Percentiles rank a stretch among this genome's conserved stretches.
phyloP scores from a whole-genome alignment of 106 monocot genomes.

The Platanthera zijinensis region DNA sequence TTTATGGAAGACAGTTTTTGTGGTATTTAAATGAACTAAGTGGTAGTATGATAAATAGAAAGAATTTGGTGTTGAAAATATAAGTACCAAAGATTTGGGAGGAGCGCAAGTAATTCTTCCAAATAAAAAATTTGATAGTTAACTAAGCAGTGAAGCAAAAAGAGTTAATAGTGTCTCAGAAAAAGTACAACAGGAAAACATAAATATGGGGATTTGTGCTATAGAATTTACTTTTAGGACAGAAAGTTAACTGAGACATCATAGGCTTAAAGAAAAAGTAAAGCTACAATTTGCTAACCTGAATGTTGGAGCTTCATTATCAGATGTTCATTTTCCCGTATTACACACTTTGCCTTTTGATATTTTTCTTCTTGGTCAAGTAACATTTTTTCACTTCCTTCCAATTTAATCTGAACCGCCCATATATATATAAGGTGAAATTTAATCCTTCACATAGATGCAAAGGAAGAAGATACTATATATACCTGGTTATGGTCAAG shows the following conservation, averaged over 20 bases:
- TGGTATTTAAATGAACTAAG: no score
- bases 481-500: conserved; percentile 56
- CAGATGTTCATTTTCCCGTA: conserved; percentile 64
- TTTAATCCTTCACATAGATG: not conserved
- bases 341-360: conserved; percentile 42
- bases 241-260: not conserved
- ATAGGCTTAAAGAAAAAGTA: not conserved
- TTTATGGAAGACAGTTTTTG: no score
- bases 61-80: no score
- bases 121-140: not conserved
- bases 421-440: not conserved
- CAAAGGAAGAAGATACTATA: conserved; percentile 1
- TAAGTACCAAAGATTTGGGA: no score
- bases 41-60: no score
- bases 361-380: conserved; percentile 44
- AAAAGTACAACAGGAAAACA: no score
- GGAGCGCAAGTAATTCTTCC: no score
- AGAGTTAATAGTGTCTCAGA: no score
- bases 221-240: no score
- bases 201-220: no score
- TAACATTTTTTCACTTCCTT: conserved; percentile 31
- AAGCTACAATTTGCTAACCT: conserved; percentile 24
- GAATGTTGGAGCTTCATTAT: conserved; percentile 60
- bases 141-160: not conserved
- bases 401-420: conserved; percentile 40